phyloP scores from a whole-genome alignment of 2,329 filamentous ascomycete species.

The Orbilia ellipsospora region DNA sequence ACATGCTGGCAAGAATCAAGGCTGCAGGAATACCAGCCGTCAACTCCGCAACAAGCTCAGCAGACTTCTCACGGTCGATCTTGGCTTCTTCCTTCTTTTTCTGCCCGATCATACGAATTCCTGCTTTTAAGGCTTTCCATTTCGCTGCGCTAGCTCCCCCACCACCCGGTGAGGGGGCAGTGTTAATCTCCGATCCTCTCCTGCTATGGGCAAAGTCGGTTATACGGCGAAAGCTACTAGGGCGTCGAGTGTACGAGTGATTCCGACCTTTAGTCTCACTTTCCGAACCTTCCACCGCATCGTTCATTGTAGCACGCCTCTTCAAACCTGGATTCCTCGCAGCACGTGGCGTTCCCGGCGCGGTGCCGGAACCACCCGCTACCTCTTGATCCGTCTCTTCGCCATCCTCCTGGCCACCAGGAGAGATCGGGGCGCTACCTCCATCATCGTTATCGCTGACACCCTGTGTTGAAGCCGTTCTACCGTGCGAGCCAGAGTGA shows the following conservation, averaged over 20 bases:
- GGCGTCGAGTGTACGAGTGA: conserved; percentile 38
- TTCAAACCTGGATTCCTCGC: conserved; percentile 24
- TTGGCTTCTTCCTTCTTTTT: conserved; percentile 84
- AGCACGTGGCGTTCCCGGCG: conserved; percentile 34
- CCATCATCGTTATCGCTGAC: conserved; percentile 25
- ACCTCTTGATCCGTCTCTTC: conserved; percentile 31
- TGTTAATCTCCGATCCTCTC: conserved; percentile 60
- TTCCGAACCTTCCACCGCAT: conserved; percentile 63
- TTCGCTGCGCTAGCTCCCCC: conserved; percentile 74
- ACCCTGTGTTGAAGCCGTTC: conserved; percentile 30
- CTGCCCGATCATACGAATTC: conserved; percentile 77
- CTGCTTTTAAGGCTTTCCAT: conserved; percentile 94
- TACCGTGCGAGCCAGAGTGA: conserved; percentile 45
- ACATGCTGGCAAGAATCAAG: conserved; percentile 95
- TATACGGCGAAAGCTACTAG: conserved; percentile 64
- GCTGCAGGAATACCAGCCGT: conserved; percentile 92
- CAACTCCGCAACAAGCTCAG: conserved; percentile 94
- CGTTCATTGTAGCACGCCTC: conserved; percentile 66
- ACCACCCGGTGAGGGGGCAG: conserved; percentile 61
- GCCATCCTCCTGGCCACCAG: conserved; percentile 48
- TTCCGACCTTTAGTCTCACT: conserved; percentile 26
- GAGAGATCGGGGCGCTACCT: conserved; percentile 34
- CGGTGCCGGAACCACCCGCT: conserved; percentile 29
- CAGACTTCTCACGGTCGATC: conserved; percentile 93
- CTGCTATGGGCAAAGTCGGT: conserved; percentile 64